These are phyloP conservation scores for Salix suchowensis DNA, from an alignment of 345 rosid species.

Conservation along the genomic window DNA sequence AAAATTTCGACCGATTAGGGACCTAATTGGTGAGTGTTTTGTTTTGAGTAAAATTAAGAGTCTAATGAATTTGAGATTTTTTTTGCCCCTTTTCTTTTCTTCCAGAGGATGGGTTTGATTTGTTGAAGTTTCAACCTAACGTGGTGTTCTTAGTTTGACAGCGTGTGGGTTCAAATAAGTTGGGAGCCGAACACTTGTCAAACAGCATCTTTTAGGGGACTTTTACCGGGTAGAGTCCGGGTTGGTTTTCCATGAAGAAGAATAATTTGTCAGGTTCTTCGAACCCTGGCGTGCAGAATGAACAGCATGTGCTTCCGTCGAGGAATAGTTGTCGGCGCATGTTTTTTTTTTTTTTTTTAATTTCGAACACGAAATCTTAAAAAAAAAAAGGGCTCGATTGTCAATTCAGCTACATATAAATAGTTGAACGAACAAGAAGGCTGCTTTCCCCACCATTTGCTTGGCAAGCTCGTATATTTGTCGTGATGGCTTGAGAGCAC, in stretches of 20 bases:
- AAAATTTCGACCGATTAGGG: too few species aligned
- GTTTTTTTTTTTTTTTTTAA: too few species aligned
- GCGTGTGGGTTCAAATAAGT: slow-evolving; percentile 14
- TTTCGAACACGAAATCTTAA: too few species aligned
- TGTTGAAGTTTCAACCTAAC: neutral
- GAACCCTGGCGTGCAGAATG: too few species aligned
- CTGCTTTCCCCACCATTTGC: too few species aligned
- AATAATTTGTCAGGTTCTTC: neutral
- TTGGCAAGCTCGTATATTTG: too few species aligned
- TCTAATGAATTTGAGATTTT: neutral
- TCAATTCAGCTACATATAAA: too few species aligned
- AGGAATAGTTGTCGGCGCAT: neutral
- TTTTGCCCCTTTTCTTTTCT: slow-evolving; percentile 15
- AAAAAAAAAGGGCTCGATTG: too few species aligned
- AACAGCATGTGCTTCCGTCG: neutral
- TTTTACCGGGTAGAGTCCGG: neutral
- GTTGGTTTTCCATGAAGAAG: slow-evolving; percentile 1
- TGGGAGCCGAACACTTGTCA: slow-evolving; percentile 32
- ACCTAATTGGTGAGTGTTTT: too few species aligned
- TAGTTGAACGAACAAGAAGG: too few species aligned
- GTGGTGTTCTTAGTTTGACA: neutral
- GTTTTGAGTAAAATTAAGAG: neutral
- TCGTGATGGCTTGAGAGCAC: too few species aligned
- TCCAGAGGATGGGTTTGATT: slow-evolving; percentile 6
- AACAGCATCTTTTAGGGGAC: neutral